Conservation (phyloP, 1,139 yeast species). For the Yamadazyma spencermartinsiae region DNA sequence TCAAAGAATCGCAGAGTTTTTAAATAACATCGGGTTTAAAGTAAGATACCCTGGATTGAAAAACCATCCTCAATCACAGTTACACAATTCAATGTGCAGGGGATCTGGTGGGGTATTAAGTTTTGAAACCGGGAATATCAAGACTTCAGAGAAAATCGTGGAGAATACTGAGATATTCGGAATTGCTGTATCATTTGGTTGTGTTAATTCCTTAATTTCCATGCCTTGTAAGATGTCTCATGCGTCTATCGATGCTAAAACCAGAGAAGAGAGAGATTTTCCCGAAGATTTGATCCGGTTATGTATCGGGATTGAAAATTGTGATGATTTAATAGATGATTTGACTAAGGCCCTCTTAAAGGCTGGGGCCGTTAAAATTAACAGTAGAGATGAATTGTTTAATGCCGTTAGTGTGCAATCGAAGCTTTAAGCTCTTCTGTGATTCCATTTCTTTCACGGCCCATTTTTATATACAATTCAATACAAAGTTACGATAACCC, state of each 20-base stretch:
- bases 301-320: conserved; percentile 83
- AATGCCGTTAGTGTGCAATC: conserved; percentile 45
- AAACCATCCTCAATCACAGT: conserved; percentile 76
- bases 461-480: background rate
- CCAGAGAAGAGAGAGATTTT: conserved; percentile 81
- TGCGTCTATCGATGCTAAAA: conserved; percentile 89
- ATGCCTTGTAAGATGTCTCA: conserved; percentile 96
- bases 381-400: conserved; percentile 43
- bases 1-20: conserved; percentile 68
- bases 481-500: background rate
- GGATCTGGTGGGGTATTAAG: conserved; percentile 92
- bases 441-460: background rate
- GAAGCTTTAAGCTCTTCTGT: conserved; percentile 16
- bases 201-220: conserved; percentile 87
- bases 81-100: conserved; percentile 73
- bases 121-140: conserved; percentile 80
- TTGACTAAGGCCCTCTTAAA: conserved; percentile 66
- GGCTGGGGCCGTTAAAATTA: conserved; percentile 59
- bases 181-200: conserved; percentile 91
- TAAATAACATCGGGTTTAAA: conserved; percentile 58
- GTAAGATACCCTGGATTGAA: conserved; percentile 85
- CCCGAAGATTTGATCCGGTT: conserved; percentile 89
- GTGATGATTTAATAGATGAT: conserved; percentile 68
- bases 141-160: conserved; percentile 68
- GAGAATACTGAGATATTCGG: conserved; percentile 77